Evolutionary conservation across 1,284 basidiomycete species (phyloP).

Genomic region (Rhizopogon hawkerae): DNA sequence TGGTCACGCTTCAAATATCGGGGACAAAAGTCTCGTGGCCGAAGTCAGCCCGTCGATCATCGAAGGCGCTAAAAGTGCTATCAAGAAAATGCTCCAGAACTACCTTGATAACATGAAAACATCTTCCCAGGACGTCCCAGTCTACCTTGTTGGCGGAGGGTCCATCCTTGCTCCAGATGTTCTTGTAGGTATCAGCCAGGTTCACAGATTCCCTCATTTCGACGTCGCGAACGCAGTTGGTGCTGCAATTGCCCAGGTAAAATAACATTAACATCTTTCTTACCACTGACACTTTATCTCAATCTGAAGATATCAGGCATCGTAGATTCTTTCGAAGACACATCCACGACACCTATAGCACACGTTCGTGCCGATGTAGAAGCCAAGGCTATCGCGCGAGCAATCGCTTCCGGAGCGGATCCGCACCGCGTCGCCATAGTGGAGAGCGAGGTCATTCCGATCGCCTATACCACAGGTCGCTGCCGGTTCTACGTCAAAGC

Average conservation of each 20-base stretch:
- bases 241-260: constrained; percentile 36
- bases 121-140: constrained; percentile 36
- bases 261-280: neutral
- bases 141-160: constrained; percentile 49
- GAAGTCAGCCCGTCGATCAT: constrained; percentile 21
- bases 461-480: constrained; percentile 27
- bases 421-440: constrained; percentile 27
- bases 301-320: constrained; percentile 29
- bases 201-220: constrained; percentile 44
- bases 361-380: constrained; percentile 36
- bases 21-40: constrained; percentile 29
- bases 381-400: constrained; percentile 28
- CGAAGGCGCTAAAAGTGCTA: constrained; percentile 30
- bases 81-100: constrained; percentile 43
- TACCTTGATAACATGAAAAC: constrained; percentile 52
- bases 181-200: constrained; percentile 41
- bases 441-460: constrained; percentile 31
- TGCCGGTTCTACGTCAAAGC: constrained; percentile 46
- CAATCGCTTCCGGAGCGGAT: constrained; percentile 38
- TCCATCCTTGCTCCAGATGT: constrained; percentile 41
- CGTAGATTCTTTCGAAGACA: constrained; percentile 34
- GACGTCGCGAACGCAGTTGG: constrained; percentile 57
- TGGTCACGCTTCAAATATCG: constrained; percentile 31
- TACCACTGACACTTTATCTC: neutral
- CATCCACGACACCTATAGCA: constrained; percentile 33